These are phyloP conservation scores for Syzygium aqueum DNA, from an alignment of 345 rosid genomes.

Conservation along the genomic window DNA sequence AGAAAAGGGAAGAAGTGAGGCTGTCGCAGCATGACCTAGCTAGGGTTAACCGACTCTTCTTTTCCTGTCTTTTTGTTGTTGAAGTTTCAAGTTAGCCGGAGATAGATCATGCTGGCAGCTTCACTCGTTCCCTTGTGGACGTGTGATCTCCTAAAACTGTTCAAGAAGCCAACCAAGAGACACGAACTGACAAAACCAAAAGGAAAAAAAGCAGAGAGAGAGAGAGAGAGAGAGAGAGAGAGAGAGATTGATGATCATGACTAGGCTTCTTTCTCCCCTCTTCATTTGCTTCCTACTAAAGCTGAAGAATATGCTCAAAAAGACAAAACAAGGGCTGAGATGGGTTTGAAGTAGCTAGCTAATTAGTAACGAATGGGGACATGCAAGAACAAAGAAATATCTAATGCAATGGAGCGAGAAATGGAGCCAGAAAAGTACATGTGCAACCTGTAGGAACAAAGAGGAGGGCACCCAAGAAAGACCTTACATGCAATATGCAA, in stretches of 20 bases:
- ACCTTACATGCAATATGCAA: background rate
- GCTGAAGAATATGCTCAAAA: background rate
- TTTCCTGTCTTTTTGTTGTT: background rate
- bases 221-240: background rate
- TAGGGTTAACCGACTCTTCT: background rate
- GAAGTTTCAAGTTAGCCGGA: background rate
- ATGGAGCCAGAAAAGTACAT: background rate
- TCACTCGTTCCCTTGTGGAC: slow-evolving; percentile 6
- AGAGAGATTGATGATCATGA: background rate
- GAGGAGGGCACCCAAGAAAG: background rate
- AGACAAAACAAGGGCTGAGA: background rate
- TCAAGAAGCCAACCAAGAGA: background rate
- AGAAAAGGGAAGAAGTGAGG: slow-evolving; percentile 5
- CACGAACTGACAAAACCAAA: background rate
- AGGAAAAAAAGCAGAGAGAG: fast-evolving
- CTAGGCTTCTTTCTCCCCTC: background rate
- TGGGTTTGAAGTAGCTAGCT: background rate
- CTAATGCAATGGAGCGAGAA: background rate
- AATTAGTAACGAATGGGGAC: background rate
- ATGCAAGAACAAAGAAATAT: background rate
- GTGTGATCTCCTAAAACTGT: background rate
- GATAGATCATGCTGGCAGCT: slow-evolving; percentile 13
- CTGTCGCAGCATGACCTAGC: slow-evolving; percentile 9
- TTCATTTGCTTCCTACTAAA: background rate
- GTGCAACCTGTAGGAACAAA: background rate